phyloP scores from a whole-genome alignment of 2,329 filamentous ascomycete species.

The Aspergillus sp. region DNA sequence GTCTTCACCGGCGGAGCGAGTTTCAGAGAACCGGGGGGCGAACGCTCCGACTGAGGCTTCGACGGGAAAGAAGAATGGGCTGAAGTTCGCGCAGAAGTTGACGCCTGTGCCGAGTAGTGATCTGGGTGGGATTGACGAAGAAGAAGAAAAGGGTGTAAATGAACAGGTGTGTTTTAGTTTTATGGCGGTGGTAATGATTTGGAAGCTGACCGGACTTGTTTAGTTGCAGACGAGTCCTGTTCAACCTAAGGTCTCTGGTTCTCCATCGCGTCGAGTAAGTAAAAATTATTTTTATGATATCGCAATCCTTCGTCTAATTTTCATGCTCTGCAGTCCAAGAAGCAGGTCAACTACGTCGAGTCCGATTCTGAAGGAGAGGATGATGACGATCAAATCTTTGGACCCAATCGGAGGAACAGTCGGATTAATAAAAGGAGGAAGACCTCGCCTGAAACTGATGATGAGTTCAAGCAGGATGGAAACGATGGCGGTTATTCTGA shows the following conservation, averaged over 20 bases:
- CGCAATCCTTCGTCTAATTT: not conserved
- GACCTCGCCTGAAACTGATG: slow-evolving; percentile 61
- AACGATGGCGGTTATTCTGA: slow-evolving; percentile 43
- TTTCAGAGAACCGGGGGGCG: slow-evolving; percentile 21
- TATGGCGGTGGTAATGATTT: not conserved
- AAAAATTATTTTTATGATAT: not conserved
- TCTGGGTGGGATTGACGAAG: slow-evolving; percentile 60
- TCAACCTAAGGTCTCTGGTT: slow-evolving; percentile 48
- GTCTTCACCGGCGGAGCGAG: slow-evolving; percentile 31
- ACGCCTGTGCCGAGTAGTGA: slow-evolving; percentile 81
- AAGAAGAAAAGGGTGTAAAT: slow-evolving; percentile 42
- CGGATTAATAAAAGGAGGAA: slow-evolving; percentile 52
- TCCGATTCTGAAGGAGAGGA: slow-evolving; percentile 65
- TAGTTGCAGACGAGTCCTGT: slow-evolving; percentile 37
- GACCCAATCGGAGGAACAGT: slow-evolving; percentile 43
- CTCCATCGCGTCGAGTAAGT: slow-evolving; percentile 71
- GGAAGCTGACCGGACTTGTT: not conserved
- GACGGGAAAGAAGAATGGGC: slow-evolving; percentile 35
- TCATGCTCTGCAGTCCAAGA: slow-evolving; percentile 45
- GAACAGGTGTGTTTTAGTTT: slow-evolving; percentile 18
- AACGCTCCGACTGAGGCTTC: slow-evolving; percentile 23
- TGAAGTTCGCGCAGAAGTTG: slow-evolving; percentile 43
- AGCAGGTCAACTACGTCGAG: slow-evolving; percentile 68
- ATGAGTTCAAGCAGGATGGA: slow-evolving; percentile 56
- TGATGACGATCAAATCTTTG: slow-evolving; percentile 67